Base-by-base conservation (phyloP, 1,139 yeast species). In the Yamadazyma pseudoaaseri region DNA sequence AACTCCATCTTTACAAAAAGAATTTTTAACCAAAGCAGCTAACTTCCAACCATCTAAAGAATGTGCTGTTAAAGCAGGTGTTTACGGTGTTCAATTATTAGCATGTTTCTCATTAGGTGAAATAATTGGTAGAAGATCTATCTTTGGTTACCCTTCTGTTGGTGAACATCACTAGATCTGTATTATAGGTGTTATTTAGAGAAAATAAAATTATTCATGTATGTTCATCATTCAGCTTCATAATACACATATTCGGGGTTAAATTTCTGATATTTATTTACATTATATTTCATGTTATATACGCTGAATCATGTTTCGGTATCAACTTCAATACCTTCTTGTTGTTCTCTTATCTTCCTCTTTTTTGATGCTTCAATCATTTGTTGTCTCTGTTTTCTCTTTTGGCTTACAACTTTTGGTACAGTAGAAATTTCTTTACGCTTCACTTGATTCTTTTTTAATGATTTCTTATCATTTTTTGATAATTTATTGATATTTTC, bases 51-150 rank as follows among this genome's bases (percentile, higher is more conserved):
- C 84, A 48, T 50, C 62, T 51, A 80, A 76, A 64, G 80, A 76
- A 47, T 73, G 72, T 52, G 73, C 72, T 45, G 65, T 79, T 53
- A 81, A 78, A 67, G 86, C 76, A 57, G 83, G 84, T 50, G 81
- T 90, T 36, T 81, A 79, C 62, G 81, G 82, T 49, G 70, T 89
- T 49, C 98, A 92, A 66, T 69, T 92, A 43, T 72, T 86, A 48
- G 99, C 97, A 44, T 77, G 89, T 63, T 92, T 89, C 67, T 81
- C 97, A 20, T 73, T 92, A 34, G 99, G 99, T 58, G 98, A 92
- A 75, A 81, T 90, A 50, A 76, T 92, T 56, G 99, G 99, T 56
- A 89, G 98, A 77, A 86, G 98, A 76, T 73, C 83, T 57, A 53
- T 89, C 43, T 82, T 86, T 56, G 96, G 96, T 49, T 89, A 89